Evolutionary conservation across 495 filamentous ascomycete genomes (phyloP), one percentile per base, ranked within the genome.

Genomic region (Xylaria castorea): DNA sequence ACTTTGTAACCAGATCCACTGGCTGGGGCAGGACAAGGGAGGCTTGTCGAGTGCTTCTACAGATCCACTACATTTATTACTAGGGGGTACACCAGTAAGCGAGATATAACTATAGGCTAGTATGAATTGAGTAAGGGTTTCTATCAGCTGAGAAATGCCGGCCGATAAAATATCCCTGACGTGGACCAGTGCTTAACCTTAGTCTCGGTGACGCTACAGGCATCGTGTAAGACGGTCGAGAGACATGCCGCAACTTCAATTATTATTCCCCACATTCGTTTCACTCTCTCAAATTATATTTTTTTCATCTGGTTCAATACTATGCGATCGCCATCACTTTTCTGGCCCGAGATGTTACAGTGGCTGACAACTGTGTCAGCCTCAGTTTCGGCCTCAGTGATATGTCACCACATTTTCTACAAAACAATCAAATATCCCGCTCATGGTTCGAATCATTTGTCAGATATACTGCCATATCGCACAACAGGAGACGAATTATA

Each of bases 221-320:
- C 62, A 8, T 32, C 12, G 44, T 9, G 46, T 66, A 66, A 66
- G 64, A 50, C 64, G 64, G 64, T 66, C 46, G 1, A 66, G 64
- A 66, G 50, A 57, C 50, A 68, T 30, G 34, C 66, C 66, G 66
- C 34, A 27, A 20, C 64, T 66, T 64, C 38, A 7, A 60, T 36
- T n/a, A 8, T 36, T n/a, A n/a, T n/a, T n/a, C n/a, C n/a, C n/a
- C n/a, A n/a, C n/a, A n/a, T n/a, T 60, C 30, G 8, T 36, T n/a
- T 53, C 22, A 25, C 50, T 32, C 25, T 32, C 14, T 2, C 53
- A 57, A 57, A 57, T 57, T 32, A 57, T 0, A 57, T 32, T 27
- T 7, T n/a, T 57, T 57, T 1, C 30, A 32, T 32, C 14, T 3
- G 25, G 51, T 27, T 55, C 51, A 25, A 55, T 55, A 27, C 25